Evolutionary conservation across 176 grass and related monocot species (phyloP), one percentile per base, ranked within the genome.

Genomic region (Puya raimondii): DNA sequence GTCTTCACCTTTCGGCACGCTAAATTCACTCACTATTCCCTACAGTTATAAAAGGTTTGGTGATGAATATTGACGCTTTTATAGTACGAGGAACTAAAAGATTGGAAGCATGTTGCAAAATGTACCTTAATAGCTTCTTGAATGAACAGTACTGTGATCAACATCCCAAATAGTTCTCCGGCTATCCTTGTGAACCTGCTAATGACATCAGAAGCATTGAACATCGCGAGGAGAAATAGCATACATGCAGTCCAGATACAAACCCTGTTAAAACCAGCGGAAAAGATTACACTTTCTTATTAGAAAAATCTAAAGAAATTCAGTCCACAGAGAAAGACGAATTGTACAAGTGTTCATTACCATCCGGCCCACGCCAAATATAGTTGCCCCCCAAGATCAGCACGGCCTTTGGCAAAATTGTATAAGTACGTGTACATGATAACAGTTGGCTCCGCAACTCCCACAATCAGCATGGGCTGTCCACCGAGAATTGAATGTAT

Each of bases 341-440:
- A 49, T 16, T 65, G 63, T 12, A 65, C 29, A 54, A 48, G 33
- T 61, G 12, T 56, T 67, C 47, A 75, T 53, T 87, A 97, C 93
- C 93, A 97, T 88, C 81, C 93, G 27, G 93, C 65, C 93, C 93
- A 97, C n/a, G 93, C 86, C 58, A 97, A 82, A 86, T 81, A 96
- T 57, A 96, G 79, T 53, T 53, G 70, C 29, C 74, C 78, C 20
- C 92, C 92, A 22, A 96, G 63, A 72, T 12, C 64, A 29, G 77
- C 49, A 21, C 80, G 86, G 14, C 73, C 81, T 68, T 85, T 92
- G 42, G 89, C 89, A 64, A 85, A 97, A 48, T 70, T 90, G 77
- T 92, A 97, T 9, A 97, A 80, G 47, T 97, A 97, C 2, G 94
- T 85, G 4, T 97, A 97, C 94, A 97, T 97, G 20, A 97, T 97